Evolutionary conservation across 805 yeast genomes (phyloP).

Genomic region (Scheffersomyces stipitis): DNA sequence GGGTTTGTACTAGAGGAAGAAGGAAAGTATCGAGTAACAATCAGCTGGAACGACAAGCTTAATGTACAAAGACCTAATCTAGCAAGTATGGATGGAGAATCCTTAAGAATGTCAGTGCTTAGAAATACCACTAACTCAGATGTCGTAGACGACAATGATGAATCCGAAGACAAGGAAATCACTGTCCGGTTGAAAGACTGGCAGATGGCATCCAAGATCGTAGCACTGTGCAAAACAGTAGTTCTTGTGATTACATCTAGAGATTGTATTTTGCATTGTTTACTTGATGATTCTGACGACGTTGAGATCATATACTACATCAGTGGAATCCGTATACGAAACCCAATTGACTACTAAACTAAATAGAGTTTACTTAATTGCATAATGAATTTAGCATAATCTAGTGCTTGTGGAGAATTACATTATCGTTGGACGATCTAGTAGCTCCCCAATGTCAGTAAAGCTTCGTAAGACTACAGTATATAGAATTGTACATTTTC

Average conservation of each 20-base stretch:
- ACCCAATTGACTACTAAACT: neutral
- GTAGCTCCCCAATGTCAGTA: too few species aligned
- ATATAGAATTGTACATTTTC: too few species aligned
- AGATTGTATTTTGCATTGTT: constrained; percentile 64
- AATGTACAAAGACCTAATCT: constrained; percentile 39
- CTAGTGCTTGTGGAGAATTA: too few species aligned
- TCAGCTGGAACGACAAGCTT: constrained; percentile 59
- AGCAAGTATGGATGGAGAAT: constrained; percentile 19
- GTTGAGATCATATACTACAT: constrained; percentile 68
- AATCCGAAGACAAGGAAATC: constrained; percentile 41
- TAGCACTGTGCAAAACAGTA: constrained; percentile 60
- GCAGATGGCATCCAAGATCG: constrained; percentile 62
- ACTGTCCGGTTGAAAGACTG: constrained; percentile 62
- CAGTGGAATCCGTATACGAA: constrained; percentile 25
- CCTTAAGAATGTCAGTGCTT: constrained; percentile 17
- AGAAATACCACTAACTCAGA: constrained; percentile 10
- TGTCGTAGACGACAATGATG: constrained; percentile 13
- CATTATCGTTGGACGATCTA: too few species aligned
- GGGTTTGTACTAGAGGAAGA: constrained; percentile 57
- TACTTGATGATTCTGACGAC: constrained; percentile 60
- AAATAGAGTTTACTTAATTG: neutral
- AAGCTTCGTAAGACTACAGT: too few species aligned
- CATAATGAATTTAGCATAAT: too few species aligned
- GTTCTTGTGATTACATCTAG: constrained; percentile 57
- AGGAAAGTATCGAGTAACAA: constrained; percentile 49